phyloP scores from a whole-genome alignment of 2,329 filamentous ascomycete species.

The Rhexocercosporidium sp. region DNA sequence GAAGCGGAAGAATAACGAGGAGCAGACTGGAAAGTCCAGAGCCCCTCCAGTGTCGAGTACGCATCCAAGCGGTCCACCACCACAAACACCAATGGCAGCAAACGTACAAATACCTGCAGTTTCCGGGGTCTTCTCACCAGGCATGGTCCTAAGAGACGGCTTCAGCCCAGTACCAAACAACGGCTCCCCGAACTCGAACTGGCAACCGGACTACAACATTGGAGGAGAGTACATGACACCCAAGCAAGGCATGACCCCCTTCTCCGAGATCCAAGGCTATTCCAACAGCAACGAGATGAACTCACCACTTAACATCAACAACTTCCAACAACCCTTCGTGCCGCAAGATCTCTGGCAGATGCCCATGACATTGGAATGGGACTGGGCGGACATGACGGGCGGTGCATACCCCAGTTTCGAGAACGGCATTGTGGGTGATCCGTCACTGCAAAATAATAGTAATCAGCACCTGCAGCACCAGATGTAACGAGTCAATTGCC shows the following conservation, averaged over 20 bases:
- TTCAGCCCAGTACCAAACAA: constrained; percentile 35
- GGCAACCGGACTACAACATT: constrained; percentile 33
- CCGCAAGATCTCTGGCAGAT: constrained; percentile 94
- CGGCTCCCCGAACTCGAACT: constrained; percentile 35
- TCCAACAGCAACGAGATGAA: constrained; percentile 38
- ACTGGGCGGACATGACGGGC: constrained; percentile 72
- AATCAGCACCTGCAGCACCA: constrained; percentile 38
- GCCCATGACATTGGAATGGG: constrained; percentile 90
- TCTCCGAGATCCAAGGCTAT: constrained; percentile 37
- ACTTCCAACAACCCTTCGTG: constrained; percentile 84
- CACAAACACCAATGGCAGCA: constrained; percentile 36
- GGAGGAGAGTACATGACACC: constrained; percentile 36
- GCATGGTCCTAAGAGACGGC: constrained; percentile 35
- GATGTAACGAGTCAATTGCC: constrained; percentile 18
- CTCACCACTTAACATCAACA: constrained; percentile 43
- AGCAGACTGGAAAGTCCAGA: constrained; percentile 33
- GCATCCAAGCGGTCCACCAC: constrained; percentile 19
- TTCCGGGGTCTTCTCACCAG: constrained; percentile 38
- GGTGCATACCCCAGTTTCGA: constrained; percentile 68
- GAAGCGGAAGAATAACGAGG: constrained; percentile 79
- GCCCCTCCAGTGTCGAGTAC: constrained; percentile 21
- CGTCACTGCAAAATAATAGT: constrained; percentile 31
- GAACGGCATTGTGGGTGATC: constrained; percentile 52
- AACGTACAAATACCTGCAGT: constrained; percentile 31
- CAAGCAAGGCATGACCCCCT: constrained; percentile 35